Base-by-base conservation (phyloP, 2,329 filamentous ascomycete species). In the Lachnellula occidentalis region DNA sequence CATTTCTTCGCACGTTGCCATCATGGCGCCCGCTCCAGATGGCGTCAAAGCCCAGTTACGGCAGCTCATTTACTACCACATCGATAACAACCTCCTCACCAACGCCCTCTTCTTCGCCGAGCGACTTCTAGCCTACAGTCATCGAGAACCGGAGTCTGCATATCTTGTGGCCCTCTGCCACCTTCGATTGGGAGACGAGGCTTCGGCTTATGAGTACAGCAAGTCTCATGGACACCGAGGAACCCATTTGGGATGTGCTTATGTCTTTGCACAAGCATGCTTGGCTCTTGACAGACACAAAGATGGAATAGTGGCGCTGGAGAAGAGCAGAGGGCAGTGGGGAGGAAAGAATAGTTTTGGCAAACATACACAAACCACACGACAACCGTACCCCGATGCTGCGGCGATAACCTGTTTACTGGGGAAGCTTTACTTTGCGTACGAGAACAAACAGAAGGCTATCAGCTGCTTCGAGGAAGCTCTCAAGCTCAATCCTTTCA, bases 101-200 rank as follows among this genome's bases (percentile, higher is more conserved):
- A 97, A 95, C 69, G 94, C 94, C 54, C 84, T 96, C 42, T 99
- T 99, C 74, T 90, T 96, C 58, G 88, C 94, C 57, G 90, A 92
- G 67, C 85, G 94, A 61, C 81, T 96, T 19, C 80, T 85, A 58
- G 92, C 90, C 49, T 88, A 92, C 64, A 92, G 97, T 65, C 83
- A 87, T 22, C 85, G 88, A 65, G 88, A 86, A 19, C 79, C 82
- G 55, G 94, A 99, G 72, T 86, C 90, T 31, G 79, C 84, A 45
- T 92, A 95, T 69, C 81, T 99, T 12, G 77, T 96, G 47, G 84
- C 92, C 14, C 82, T 95, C 45, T 95, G 90, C 68, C 86, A 96
- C 71, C 80, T 94, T 50, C 87, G 89, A 49, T 81, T 90, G 45
- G 88, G 90, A 34, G 88, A 95, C 68, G 81, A 85, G 67, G 90